A percentile compares a stretch with the other conserved stretches of the same genome.
phyloP scores from a whole-genome alignment of 2,329 filamentous ascomycete genomes.

The Niveomyces coronatus region DNA sequence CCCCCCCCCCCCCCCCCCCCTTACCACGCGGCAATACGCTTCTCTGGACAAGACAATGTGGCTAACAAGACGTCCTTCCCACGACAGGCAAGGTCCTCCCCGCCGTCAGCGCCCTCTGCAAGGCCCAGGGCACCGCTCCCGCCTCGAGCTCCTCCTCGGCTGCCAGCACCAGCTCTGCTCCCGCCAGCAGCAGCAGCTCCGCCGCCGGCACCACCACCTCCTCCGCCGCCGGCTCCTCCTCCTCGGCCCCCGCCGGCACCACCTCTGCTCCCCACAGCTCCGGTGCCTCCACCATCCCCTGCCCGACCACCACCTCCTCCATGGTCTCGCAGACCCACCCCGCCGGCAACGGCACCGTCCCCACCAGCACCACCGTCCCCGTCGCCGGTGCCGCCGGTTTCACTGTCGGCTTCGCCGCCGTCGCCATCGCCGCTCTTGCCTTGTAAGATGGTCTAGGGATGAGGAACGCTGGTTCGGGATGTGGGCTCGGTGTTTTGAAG shows the following conservation, averaged over 20 bases:
- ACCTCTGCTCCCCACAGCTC: constrained; percentile 7
- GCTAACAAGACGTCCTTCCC: constrained; percentile 15
- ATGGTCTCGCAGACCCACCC: too few species aligned
- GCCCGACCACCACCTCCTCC: constrained; percentile 2
- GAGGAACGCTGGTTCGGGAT: neutral
- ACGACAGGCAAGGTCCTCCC: constrained; percentile 28
- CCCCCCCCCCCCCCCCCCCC: too few species aligned
- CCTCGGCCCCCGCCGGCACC: constrained; percentile 1
- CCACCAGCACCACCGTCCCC: constrained; percentile 12
- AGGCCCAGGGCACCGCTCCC: constrained; percentile 8
- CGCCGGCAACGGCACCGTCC: constrained; percentile 7
- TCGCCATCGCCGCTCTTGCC: constrained; percentile 16
- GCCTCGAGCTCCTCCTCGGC: neutral
- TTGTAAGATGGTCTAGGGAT: neutral
- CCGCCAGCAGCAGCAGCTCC: constrained; percentile 7
- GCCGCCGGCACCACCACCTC: constrained; percentile 5
- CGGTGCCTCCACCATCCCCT: constrained; percentile 5
- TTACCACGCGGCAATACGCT: too few species aligned
- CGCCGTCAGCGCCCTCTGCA: constrained; percentile 26
- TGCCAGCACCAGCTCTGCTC: constrained; percentile 1
- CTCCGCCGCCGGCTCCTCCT: constrained; percentile 8
- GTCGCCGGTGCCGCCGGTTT: constrained; percentile 21
- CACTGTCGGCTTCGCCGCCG: constrained; percentile 22
- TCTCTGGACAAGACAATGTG: too few species aligned
- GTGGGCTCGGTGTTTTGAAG: too few species aligned